Evolutionary conservation across 2,329 filamentous ascomycete genomes (phyloP).

Genomic region (Xylaria sp.): DNA sequence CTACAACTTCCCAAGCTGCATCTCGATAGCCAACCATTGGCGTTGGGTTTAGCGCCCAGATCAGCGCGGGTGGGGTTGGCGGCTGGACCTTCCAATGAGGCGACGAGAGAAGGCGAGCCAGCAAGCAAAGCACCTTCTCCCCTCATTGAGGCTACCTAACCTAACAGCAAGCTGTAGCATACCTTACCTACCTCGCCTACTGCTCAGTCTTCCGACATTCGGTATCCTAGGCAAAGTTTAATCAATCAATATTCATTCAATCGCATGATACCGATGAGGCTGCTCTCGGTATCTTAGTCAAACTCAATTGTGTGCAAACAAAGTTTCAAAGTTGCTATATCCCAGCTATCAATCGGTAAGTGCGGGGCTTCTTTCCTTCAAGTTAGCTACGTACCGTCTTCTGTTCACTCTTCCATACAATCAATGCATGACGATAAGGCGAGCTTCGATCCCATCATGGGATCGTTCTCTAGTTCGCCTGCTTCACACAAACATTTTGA

Average conservation of each 20-base stretch:
- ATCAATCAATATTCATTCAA: slow-evolving; percentile 5
- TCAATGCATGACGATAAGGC: background rate
- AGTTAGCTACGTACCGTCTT: background rate
- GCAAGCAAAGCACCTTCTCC: background rate
- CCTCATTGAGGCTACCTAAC: background rate
- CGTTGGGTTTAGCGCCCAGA: slow-evolving; percentile 4
- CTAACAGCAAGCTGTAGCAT: slow-evolving; percentile 1
- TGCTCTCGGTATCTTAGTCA: background rate
- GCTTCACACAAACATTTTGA: background rate
- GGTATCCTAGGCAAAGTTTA: background rate
- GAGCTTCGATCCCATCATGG: background rate
- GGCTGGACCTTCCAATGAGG: slow-evolving; percentile 15
- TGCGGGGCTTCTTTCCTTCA: slow-evolving; percentile 25
- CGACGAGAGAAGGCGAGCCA: slow-evolving; percentile 1
- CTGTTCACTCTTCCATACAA: background rate
- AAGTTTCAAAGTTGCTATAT: background rate
- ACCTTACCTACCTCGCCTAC: slow-evolving; percentile 1
- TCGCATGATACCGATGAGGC: background rate
- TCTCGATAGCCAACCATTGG: slow-evolving; percentile 2
- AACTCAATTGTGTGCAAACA: slow-evolving; percentile 9
- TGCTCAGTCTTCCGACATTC: no score
- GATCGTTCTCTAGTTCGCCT: background rate
- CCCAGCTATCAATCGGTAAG: slow-evolving; percentile 28
- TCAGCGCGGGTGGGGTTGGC: slow-evolving; percentile 8
- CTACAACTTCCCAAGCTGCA: background rate